Evolutionary conservation across 768 basidiomycete species (phyloP).

Genomic region (Ramaria sp.): DNA sequence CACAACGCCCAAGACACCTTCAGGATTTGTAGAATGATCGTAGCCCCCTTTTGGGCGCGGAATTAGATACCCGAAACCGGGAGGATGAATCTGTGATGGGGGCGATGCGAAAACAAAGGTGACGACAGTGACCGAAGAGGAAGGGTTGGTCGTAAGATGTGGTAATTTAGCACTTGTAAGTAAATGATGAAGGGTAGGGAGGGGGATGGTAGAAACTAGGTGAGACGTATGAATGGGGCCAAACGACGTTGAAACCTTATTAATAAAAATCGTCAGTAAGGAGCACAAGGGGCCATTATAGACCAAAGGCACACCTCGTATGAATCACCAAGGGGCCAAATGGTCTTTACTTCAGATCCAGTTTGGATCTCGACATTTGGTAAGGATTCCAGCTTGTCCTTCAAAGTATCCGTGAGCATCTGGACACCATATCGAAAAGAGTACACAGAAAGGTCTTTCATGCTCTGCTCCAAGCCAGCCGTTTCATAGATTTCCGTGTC

Average conservation of each 20-base stretch:
- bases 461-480: constrained; percentile 34
- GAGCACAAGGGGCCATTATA: neutral
- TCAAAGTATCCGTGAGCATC: constrained; percentile 50
- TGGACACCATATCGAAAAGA: constrained; percentile 73
- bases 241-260: constrained; percentile 24
- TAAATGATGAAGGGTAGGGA: constrained; percentile 38
- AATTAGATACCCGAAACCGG: constrained; percentile 90
- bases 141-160: constrained; percentile 57
- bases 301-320: constrained; percentile 29
- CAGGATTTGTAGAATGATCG: constrained; percentile 12
- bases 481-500: constrained; percentile 31
- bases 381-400: constrained; percentile 29
- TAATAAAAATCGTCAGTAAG: neutral
- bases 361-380: constrained; percentile 50
- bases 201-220: constrained; percentile 67
- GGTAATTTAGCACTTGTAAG: constrained; percentile 35
- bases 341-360: constrained; percentile 29
- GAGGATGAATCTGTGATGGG: constrained; percentile 52
- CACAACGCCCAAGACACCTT: constrained; percentile 59
- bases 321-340: constrained; percentile 26
- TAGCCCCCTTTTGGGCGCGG: constrained; percentile 63
- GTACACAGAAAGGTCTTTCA: constrained; percentile 64
- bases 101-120: constrained; percentile 69
- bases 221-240: constrained; percentile 41
- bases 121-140: constrained; percentile 76